These are phyloP conservation scores for Phytopythium kandeliae DNA, from an alignment of 352 stramenopile genomes.

Conservation along the genomic window DNA sequence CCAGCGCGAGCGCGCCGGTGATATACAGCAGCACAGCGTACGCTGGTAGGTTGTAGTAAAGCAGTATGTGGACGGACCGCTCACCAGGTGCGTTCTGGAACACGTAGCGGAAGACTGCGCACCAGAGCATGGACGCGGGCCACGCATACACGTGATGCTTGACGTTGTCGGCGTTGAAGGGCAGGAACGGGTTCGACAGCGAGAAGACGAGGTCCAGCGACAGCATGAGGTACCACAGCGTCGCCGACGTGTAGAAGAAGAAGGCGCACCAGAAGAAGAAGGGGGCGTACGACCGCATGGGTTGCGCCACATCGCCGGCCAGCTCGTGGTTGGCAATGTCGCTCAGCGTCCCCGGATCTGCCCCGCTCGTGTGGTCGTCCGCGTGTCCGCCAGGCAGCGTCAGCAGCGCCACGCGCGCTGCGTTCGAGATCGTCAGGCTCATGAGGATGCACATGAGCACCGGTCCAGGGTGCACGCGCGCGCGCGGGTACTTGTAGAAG, in stretches of 20 bases:
- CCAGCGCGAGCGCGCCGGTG: constrained; percentile 38
- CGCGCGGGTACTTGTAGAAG: constrained; percentile 60
- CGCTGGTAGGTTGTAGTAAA: constrained; percentile 64
- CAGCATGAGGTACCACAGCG: constrained; percentile 85
- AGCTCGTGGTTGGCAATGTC: constrained; percentile 60
- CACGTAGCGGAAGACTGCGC: constrained; percentile 58
- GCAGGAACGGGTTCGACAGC: constrained; percentile 82
- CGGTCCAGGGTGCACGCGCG: constrained; percentile 56
- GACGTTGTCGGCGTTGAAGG: constrained; percentile 82
- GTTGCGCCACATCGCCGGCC: constrained; percentile 10
- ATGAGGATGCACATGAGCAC: constrained; percentile 80
- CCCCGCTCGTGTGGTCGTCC: background rate
- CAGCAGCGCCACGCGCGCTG: constrained; percentile 58
- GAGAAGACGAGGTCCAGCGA: constrained; percentile 84
- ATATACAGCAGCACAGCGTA: constrained; percentile 76
- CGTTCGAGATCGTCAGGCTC: constrained; percentile 55
- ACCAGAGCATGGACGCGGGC: constrained; percentile 62
- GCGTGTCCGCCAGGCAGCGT: constrained; percentile 7
- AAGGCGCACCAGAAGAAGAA: constrained; percentile 85
- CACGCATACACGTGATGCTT: constrained; percentile 83
- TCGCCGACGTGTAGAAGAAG: constrained; percentile 75
- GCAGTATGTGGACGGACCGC: constrained; percentile 37
- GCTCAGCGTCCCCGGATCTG: constrained; percentile 43
- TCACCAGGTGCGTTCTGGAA: constrained; percentile 25
- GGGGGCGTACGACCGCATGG: constrained; percentile 39